These are phyloP conservation scores for Globisporangium carolinianum DNA, from an alignment of 352 stramenopile genomes.

Conservation along the genomic window DNA sequence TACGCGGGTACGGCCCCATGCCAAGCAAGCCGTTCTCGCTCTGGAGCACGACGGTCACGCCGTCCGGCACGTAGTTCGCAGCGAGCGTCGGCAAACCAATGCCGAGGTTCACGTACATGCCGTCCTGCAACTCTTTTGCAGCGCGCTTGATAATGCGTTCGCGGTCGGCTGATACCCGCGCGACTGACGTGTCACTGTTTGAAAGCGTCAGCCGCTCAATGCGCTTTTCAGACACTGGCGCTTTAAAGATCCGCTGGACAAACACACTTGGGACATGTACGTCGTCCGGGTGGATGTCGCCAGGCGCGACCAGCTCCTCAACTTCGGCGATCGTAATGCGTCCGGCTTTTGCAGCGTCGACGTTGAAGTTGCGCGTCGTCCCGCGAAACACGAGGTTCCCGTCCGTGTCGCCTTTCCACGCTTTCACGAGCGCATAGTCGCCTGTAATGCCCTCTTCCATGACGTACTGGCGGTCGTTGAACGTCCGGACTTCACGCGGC, in stretches of 20 bases:
- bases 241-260: constrained; percentile 93
- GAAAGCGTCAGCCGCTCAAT: constrained; percentile 92
- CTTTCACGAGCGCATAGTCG: constrained; percentile 94
- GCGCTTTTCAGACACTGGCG: constrained; percentile 86
- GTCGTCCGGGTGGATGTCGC: constrained; percentile 91
- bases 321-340: constrained; percentile 93
- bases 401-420: constrained; percentile 93
- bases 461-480: constrained; percentile 90
- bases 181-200: constrained; percentile 50
- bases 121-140: constrained; percentile 84
- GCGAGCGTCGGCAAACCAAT: constrained; percentile 95
- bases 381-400: constrained; percentile 95
- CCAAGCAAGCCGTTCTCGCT: constrained; percentile 95
- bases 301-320: constrained; percentile 92
- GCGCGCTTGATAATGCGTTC: constrained; percentile 93
- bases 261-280: constrained; percentile 95
- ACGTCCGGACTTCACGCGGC: constrained; percentile 62
- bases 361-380: constrained; percentile 96
- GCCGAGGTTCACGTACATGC: constrained; percentile 97
- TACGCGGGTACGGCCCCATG: constrained; percentile 89
- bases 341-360: constrained; percentile 92
- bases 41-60: constrained; percentile 93
- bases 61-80: constrained; percentile 92
- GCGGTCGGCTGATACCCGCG: constrained; percentile 68
- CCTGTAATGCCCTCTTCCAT: constrained; percentile 94